Conservation (phyloP, 2,329 filamentous ascomycete genomes). For the Sporothrix inflata region DNA sequence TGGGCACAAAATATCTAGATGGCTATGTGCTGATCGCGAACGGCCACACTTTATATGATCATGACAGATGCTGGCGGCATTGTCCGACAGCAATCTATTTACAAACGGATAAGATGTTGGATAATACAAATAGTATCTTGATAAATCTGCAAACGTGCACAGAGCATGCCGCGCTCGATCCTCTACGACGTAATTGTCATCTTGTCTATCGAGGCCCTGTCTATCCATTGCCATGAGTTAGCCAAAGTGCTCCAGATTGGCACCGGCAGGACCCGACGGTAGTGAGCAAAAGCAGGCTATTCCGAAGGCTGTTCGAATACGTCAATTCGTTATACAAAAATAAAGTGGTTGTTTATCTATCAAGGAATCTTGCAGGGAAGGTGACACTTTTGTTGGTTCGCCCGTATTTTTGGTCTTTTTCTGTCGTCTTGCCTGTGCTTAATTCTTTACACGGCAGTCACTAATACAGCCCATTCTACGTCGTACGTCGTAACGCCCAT, state of each 20-base stretch:
- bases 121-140: background rate
- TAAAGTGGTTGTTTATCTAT: conserved; percentile 6
- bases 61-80: too few relatives aligned
- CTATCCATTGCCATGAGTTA: too few relatives aligned
- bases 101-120: background rate
- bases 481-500: background rate
- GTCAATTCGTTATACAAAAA: background rate
- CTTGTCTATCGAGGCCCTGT: background rate
- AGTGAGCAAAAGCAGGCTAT: background rate
- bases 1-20: background rate
- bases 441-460: background rate
- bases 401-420: background rate
- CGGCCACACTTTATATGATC: background rate
- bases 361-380: background rate
- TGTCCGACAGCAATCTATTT: background rate
- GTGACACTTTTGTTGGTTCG: background rate
- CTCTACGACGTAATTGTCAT: background rate
- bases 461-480: background rate
- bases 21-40: too few relatives aligned
- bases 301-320: background rate
- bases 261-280: background rate
- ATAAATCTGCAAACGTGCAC: background rate
- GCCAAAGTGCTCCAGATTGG: background rate
- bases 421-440: background rate
- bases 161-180: background rate